A percentile compares a stretch with the other conserved stretches of the same genome.
These are phyloP conservation scores for Lachnellula occidentalis DNA, from an alignment of 2,329 filamentous ascomycete genomes.

Conservation along the genomic window DNA sequence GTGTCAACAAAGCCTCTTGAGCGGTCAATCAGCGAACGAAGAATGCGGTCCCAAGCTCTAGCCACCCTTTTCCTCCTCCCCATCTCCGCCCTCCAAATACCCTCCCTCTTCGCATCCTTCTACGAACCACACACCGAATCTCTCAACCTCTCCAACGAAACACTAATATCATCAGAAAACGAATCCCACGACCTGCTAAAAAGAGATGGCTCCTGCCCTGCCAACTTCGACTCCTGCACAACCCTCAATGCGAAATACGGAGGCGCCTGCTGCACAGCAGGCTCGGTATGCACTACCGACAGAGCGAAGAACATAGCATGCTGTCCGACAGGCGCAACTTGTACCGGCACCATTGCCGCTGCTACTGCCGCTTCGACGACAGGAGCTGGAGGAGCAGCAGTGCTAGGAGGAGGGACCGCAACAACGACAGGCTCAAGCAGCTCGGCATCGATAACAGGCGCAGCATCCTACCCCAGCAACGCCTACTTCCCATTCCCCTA, in stretches of 20 bases:
- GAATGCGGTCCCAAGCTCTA: conserved; percentile 15
- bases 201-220: conserved; percentile 28
- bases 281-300: conserved; percentile 28
- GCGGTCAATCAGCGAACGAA: conserved; percentile 1
- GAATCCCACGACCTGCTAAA: conserved; percentile 22
- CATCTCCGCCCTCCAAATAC: conserved; percentile 22
- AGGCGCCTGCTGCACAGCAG: conserved; percentile 29
- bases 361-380: conserved; percentile 14
- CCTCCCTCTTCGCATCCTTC: conserved; percentile 24
- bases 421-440: conserved; percentile 16
- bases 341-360: conserved; percentile 27
- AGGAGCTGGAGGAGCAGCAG: conserved; percentile 5
- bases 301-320: conserved; percentile 28
- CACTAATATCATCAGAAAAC: conserved; percentile 6
- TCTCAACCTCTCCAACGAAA: conserved; percentile 19
- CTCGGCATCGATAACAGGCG: conserved; percentile 24
- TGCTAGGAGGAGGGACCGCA: conserved; percentile 10
- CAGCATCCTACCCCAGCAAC: conserved; percentile 50
- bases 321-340: conserved; percentile 29
- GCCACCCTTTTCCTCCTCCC: conserved; percentile 16
- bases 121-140: conserved; percentile 14
- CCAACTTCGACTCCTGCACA: conserved; percentile 29
- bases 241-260: conserved; percentile 22
- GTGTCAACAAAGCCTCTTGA: conserved; percentile 7
- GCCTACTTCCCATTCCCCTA: conserved; percentile 56